Percentiles rank a stretch among this genome's conserved stretches.
Conservation (phyloP, 345 rosid species). For the Camelina neglecta region DNA sequence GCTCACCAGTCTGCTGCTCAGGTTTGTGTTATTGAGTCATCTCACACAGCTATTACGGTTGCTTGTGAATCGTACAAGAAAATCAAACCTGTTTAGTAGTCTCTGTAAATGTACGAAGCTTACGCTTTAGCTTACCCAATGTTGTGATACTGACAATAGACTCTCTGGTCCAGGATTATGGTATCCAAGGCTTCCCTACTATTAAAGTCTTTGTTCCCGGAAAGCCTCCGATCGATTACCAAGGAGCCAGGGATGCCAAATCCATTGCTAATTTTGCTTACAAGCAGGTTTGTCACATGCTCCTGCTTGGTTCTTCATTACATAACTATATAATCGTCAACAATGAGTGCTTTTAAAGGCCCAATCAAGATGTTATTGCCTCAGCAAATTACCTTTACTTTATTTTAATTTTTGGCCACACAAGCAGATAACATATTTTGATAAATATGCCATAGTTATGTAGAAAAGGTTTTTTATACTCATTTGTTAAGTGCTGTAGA, state of each 20-base stretch:
- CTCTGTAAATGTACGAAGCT: no score
- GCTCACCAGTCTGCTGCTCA: constrained; percentile 94
- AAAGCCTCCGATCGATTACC: constrained; percentile 88
- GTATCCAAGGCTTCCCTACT: constrained; percentile 91
- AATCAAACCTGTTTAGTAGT: no score
- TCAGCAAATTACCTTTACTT: not conserved
- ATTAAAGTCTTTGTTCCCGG: constrained; percentile 94
- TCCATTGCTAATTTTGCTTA: constrained; percentile 85
- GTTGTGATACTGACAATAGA: not conserved
- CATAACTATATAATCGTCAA: not conserved
- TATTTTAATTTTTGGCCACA: not conserved
- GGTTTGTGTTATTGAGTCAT: constrained; percentile 40
- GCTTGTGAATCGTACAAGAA: no score
- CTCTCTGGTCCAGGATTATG: constrained; percentile 71
- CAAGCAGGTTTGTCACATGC: constrained; percentile 63
- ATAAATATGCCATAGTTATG: not conserved
- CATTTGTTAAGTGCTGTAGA: not conserved
- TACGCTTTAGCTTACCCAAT: not conserved
- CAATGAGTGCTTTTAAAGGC: not conserved
- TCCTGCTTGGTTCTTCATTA: constrained; percentile 12
- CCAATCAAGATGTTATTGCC: not conserved
- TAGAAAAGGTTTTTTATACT: constrained; percentile 20
- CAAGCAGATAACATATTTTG: not conserved
- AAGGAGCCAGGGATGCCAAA: constrained; percentile 95
- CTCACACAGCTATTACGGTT: no score